Base-by-base conservation (phyloP, 1,284 basidiomycete species). In the Leccinum subfulvum region DNA sequence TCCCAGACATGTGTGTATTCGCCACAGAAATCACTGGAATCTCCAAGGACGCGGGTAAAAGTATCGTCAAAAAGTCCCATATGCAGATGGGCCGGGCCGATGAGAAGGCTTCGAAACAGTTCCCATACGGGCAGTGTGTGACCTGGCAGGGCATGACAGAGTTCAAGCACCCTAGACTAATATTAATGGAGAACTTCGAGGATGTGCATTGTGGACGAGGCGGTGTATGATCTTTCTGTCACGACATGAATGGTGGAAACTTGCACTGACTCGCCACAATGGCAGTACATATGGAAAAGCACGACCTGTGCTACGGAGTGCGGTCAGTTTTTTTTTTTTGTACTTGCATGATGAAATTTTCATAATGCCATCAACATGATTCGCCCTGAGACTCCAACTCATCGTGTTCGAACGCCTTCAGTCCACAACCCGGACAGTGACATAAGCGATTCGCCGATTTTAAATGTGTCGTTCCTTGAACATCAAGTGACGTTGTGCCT, bases 191-290 rank as follows among this genome's bases (percentile, higher is more conserved):
- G 26, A 14, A 9, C 23, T 23, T 23, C 23, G 30, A 33, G 16
- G n/a, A 33, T 33, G 30, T 28, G 28, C 28, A 28, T 26, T 35
- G 26, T 8, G 21, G n/a, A 26, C 13, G 30, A 47, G 62, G 61
- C 61, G 44, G 30, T 64, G 62, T 30, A 14, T n/a, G 39, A 41
- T n/a, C 14, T 39, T 16, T 39, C 37, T 39, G 37, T 39, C 37
- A 39, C 37, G 9, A 10, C 39, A 41, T n/a, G 39, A 10, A 9
- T 0, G 16, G 16, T 9, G 39, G 18, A 49, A 49, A 21, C 13
- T 44, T 13, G 21, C 47, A 49, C 14, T 8, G 21, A 21, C 41
- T 44, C n/a, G n/a, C 41, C 37, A 35, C 33, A 33, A 4, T 35
- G 33, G 33, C 33, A 39, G 30, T 33, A 33, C 30, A 10, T 39